Conservation (phyloP, 1,139 yeast genomes). For the Lodderomyces elongisporus region DNA sequence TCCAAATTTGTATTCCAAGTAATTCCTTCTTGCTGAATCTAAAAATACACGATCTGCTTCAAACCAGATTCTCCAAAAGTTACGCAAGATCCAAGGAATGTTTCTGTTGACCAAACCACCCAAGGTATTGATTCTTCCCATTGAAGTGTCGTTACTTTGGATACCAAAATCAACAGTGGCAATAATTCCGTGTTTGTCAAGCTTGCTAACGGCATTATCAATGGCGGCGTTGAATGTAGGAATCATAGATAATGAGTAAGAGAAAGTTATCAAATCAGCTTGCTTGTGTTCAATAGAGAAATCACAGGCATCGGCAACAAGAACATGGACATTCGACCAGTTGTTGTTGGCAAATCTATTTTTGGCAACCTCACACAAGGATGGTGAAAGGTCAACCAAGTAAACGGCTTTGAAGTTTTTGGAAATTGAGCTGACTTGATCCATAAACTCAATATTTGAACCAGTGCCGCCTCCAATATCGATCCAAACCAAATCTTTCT, state of each 20-base stretch:
- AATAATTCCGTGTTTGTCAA: slow-evolving; percentile 54
- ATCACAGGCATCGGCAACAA: slow-evolving; percentile 73
- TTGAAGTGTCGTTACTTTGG: slow-evolving; percentile 57
- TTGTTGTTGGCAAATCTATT: slow-evolving; percentile 46
- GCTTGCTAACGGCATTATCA: slow-evolving; percentile 55
- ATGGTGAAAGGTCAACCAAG: slow-evolving; percentile 71
- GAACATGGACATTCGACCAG: slow-evolving; percentile 63
- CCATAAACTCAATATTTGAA: slow-evolving; percentile 73
- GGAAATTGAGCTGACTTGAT: slow-evolving; percentile 45
- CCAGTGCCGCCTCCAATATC: slow-evolving; percentile 90
- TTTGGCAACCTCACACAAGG: slow-evolving; percentile 67
- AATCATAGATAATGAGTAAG: slow-evolving; percentile 80
- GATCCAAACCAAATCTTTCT: slow-evolving; percentile 61
- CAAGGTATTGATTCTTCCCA: slow-evolving; percentile 68
- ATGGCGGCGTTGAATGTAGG: slow-evolving; percentile 79
- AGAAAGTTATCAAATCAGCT: slow-evolving; percentile 66
- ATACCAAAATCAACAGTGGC: slow-evolving; percentile 80
- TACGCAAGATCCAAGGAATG: slow-evolving; percentile 70
- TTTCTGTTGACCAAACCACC: slow-evolving; percentile 71
- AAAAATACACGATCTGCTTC: slow-evolving; percentile 78
- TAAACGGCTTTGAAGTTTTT: slow-evolving; percentile 59
- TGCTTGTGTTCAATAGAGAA: slow-evolving; percentile 45
- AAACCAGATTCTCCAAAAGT: slow-evolving; percentile 86
- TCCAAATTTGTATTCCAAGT: slow-evolving; percentile 75
- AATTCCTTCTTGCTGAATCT: slow-evolving; percentile 77